Evolutionary conservation across 2,329 filamentous ascomycete genomes (phyloP).

Genomic region (Aspergillus floridensis): DNA sequence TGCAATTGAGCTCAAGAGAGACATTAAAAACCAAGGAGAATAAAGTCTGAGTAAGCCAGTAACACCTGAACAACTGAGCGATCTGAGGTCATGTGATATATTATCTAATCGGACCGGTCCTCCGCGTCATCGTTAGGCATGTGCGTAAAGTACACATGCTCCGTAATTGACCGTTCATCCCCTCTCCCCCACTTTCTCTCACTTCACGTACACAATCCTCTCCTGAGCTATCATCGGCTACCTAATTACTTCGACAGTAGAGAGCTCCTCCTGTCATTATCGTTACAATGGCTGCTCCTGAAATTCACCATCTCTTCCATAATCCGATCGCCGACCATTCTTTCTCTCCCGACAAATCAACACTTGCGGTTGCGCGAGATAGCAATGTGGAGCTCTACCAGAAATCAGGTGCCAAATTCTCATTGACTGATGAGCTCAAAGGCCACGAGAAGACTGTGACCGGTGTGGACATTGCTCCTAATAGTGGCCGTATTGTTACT

Average conservation of each 20-base stretch:
- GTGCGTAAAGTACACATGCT: neutral
- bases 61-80: neutral
- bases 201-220: constrained; percentile 10
- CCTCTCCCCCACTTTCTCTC: neutral
- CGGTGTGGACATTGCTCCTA: constrained; percentile 89
- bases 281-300: constrained; percentile 71
- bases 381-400: constrained; percentile 86
- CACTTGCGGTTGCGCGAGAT: constrained; percentile 87
- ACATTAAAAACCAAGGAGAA: neutral
- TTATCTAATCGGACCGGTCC: constrained; percentile 17
- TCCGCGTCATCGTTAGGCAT: constrained; percentile 18
- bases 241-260: constrained; percentile 68
- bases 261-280: constrained; percentile 89
- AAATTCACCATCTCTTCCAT: constrained; percentile 97
- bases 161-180: neutral
- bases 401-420: constrained; percentile 69
- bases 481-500: constrained; percentile 89
- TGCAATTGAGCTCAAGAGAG: neutral
- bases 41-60: neutral
- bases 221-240: neutral
- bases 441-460: constrained; percentile 98
- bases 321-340: constrained; percentile 95
- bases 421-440: constrained; percentile 85
- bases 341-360: constrained; percentile 87
- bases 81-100: constrained; percentile 19